Percentiles rank a stretch among this genome's conserved stretches.
These are phyloP conservation scores for Tetrapisispora nanseiensis DNA, from an alignment of 805 yeast genomes.

Conservation along the genomic window DNA sequence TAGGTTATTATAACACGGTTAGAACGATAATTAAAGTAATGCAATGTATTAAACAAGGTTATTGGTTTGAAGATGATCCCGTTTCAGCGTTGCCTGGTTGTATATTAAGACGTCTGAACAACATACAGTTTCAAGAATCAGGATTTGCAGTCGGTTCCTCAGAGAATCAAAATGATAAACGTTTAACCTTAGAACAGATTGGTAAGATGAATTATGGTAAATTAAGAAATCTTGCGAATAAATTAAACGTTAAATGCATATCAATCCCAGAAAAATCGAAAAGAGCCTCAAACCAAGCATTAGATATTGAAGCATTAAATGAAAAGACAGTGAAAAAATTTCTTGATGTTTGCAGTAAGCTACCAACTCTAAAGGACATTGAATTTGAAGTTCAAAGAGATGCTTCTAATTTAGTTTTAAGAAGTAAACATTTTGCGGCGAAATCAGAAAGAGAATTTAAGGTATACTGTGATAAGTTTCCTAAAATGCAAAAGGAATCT, in stretches of 20 bases:
- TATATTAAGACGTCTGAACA: constrained; percentile 25
- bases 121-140: constrained; percentile 12
- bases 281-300: background rate
- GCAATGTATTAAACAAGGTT: constrained; percentile 83
- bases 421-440: constrained; percentile 43
- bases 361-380: constrained; percentile 51
- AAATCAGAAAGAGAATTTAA: constrained; percentile 47
- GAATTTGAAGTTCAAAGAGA: constrained; percentile 33
- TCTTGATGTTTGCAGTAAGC: constrained; percentile 38
- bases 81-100: constrained; percentile 36
- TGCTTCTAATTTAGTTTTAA: constrained; percentile 32
- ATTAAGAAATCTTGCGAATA: constrained; percentile 9
- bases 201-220: constrained; percentile 35
- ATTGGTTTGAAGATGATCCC: constrained; percentile 77
- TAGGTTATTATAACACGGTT: constrained; percentile 60
- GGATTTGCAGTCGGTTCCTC: constrained; percentile 11
- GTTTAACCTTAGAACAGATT: constrained; percentile 31
- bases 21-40: constrained; percentile 54
- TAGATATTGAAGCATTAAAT: constrained; percentile 5
- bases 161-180: constrained; percentile 6
- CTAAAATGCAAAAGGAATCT: constrained; percentile 84
- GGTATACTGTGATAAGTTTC: constrained; percentile 70
- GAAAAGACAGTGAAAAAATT: constrained; percentile 39
- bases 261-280: constrained; percentile 26
- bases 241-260: constrained; percentile 28